Evolutionary conservation across 371 early-diverging fungal genomes (phyloP).

Genomic region (Mucor mucedo): DNA sequence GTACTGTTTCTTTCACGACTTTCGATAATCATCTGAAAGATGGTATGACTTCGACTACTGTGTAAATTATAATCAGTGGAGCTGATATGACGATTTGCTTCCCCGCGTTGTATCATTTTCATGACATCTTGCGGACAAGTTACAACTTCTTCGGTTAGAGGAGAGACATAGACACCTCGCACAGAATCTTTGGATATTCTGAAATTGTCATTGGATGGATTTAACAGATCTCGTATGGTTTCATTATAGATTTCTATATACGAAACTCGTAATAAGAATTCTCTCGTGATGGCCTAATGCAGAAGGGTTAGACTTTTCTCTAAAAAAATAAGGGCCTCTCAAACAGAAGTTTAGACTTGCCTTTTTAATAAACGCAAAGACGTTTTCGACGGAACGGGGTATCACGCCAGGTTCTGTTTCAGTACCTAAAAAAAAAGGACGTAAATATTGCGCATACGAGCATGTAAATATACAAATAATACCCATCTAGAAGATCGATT

Average conservation of each 20-base stretch:
- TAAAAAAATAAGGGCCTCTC: neutral
- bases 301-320: neutral
- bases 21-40: slow-evolving; percentile 85
- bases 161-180: slow-evolving; percentile 86
- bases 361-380: slow-evolving; percentile 58
- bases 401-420: slow-evolving; percentile 64
- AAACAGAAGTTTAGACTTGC: slow-evolving; percentile 27
- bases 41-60: slow-evolving; percentile 93
- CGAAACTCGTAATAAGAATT: slow-evolving; percentile 89
- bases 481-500: slow-evolving; percentile 34
- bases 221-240: slow-evolving; percentile 78
- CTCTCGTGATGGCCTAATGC: slow-evolving; percentile 57
- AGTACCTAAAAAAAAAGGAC: slow-evolving; percentile 56
- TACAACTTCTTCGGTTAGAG: slow-evolving; percentile 90
- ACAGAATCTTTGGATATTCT: slow-evolving; percentile 59
- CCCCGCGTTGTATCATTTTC: slow-evolving; percentile 80
- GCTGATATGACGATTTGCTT: slow-evolving; percentile 84
- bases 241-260: slow-evolving; percentile 98
- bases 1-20: slow-evolving; percentile 35
- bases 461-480: neutral
- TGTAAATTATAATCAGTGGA: slow-evolving; percentile 91
- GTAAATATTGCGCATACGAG: neutral
- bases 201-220: slow-evolving; percentile 78
- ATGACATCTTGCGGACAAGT: slow-evolving; percentile 82
- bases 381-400: slow-evolving; percentile 54